Percentiles rank a stretch among this genome's conserved stretches.
Conservation (phyloP, 345 rosid genomes). For the Pugionium dolabratum region DNA sequence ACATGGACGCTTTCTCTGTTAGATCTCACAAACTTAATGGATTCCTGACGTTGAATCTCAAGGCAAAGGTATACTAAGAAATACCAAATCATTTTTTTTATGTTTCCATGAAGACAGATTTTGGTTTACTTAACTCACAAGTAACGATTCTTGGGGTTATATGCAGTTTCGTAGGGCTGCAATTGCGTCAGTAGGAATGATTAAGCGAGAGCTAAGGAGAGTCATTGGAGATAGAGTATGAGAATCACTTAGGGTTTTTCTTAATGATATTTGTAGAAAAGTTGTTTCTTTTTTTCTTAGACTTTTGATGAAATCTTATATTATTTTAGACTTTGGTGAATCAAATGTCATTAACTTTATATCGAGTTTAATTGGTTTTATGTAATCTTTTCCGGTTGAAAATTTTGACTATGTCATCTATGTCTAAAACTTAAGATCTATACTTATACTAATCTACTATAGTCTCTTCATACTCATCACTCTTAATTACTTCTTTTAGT, state of each 20-base stretch:
- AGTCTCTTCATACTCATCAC: too few species aligned
- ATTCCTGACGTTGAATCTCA: conserved; percentile 53
- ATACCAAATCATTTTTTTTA: neutral
- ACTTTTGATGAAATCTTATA: conserved; percentile 10
- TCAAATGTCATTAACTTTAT: conserved; percentile 17
- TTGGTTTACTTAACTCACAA: neutral
- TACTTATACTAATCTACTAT: too few species aligned
- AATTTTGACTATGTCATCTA: neutral
- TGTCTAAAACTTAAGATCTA: neutral
- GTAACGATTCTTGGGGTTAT: conserved; percentile 16
- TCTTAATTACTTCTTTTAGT: too few species aligned
- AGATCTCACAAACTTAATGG: conserved; percentile 70
- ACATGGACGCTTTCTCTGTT: conserved; percentile 67
- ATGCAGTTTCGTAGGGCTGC: conserved; percentile 69
- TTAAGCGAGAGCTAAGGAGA: conserved; percentile 62
- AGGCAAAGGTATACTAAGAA: conserved; percentile 59
- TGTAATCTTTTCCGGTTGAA: conserved; percentile 21
- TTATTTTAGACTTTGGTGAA: too few species aligned
- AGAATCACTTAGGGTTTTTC: conserved; percentile 1
- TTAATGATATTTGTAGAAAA: conserved; percentile 5
- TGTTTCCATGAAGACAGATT: neutral
- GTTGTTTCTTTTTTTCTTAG: neutral
- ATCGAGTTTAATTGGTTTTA: conserved; percentile 11
- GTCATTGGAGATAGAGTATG: conserved; percentile 43
- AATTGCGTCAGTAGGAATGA: conserved; percentile 62